These are phyloP conservation scores for Myochromella boudieri DNA, from an alignment of 768 basidiomycete genomes.

Conservation along the genomic window DNA sequence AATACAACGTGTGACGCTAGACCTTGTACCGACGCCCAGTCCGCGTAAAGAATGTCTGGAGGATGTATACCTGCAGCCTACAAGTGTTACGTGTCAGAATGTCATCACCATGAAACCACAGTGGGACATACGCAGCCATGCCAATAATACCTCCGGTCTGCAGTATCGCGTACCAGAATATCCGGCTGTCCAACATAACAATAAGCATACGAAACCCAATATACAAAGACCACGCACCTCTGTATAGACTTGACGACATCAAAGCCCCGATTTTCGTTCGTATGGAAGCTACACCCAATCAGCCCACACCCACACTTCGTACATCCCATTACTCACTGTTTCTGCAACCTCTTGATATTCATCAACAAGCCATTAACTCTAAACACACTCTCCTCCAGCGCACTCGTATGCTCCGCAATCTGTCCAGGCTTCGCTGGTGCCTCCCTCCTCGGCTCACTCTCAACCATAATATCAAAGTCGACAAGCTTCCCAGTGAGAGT, in stretches of 20 bases:
- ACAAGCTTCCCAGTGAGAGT: conserved; percentile 93
- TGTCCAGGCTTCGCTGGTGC: conserved; percentile 86
- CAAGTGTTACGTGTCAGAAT: conserved; percentile 5
- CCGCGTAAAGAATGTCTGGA: conserved; percentile 97
- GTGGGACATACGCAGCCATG: conserved; percentile 78
- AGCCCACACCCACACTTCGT: conserved; percentile 5
- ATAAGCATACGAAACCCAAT: background rate
- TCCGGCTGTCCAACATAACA: conserved; percentile 48
- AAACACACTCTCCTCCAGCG: conserved; percentile 95
- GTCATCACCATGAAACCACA: background rate
- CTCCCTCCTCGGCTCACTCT: conserved; percentile 91
- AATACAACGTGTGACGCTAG: conserved; percentile 36
- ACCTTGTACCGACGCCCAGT: conserved; percentile 90
- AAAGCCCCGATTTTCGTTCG: conserved; percentile 91
- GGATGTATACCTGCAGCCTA: conserved; percentile 86
- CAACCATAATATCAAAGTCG: conserved; percentile 97
- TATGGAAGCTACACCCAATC: conserved; percentile 72
- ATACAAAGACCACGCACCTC: conserved; percentile 46
- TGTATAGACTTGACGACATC: conserved; percentile 89
- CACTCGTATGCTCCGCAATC: conserved; percentile 88
- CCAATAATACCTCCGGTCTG: conserved; percentile 77
- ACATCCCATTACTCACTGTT: conserved; percentile 62
- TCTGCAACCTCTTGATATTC: conserved; percentile 91
- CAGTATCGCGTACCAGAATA: conserved; percentile 92
- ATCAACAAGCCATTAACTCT: conserved; percentile 83